Evolutionary conservation across 495 filamentous ascomycete genomes (phyloP), one percentile per base, ranked within the genome.

Genomic region (Cairneyella variabilis): DNA sequence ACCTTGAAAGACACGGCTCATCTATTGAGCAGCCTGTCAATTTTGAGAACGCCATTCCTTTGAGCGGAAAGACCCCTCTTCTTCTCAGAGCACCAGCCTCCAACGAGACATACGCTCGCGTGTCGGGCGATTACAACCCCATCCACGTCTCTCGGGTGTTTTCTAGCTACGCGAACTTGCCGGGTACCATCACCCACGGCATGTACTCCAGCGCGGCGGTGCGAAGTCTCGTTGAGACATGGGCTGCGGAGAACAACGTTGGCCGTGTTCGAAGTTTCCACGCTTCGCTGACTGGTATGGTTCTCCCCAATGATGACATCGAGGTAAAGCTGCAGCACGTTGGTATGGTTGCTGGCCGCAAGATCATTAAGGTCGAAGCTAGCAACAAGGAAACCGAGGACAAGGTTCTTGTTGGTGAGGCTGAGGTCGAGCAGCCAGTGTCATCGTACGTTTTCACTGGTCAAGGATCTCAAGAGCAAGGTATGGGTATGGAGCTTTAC

Each of bases 401-500:
- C 58, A 97, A 96, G 72, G 90, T 97, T 16, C 76, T 99, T 1
- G 69, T 92, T 25, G 93, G 90, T 56, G 95, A 97, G 72, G 95
- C 95, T 16, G 93, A 99, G 67, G 91, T 99, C 52, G 93, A 99
- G 69, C 93, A 99, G 64, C 95, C 95, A n/a, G 88, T 92, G 18
- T 91, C 91, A 18, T 82, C 91, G 6, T 99, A 99, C 60, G 90
- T 99, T 56, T 99, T 99, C 72, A 99, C 93, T 45, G 93, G 93
- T 30, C 93, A 99, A 68, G 93, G 93, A 43, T 95, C 89, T 28
- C 93, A 99, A 69, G 93, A 97, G 68, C 95, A 97, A 67, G 93
- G 93, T 44, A 99, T 99, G 93, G 93, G 93, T 71, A 99, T 99
- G 93, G 93, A 97, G 67, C 80, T 99, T 30, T 99, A 99, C 63